Conservation (phyloP, 768 basidiomycete species). For the Auricularia sp. region DNA sequence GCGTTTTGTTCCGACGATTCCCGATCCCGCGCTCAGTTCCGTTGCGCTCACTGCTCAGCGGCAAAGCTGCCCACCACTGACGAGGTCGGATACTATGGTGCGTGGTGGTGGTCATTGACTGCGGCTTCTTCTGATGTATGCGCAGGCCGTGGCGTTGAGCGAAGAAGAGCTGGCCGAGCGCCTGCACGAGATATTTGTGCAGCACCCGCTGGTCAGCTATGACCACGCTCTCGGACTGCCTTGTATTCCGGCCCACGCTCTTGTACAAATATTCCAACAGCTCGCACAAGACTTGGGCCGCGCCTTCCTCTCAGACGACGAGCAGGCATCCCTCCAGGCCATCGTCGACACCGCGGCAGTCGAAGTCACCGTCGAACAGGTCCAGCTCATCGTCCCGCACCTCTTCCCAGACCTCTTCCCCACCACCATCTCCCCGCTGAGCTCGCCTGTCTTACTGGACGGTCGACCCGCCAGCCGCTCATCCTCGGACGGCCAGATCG, state of each 20-base stretch:
- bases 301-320: conserved; percentile 54
- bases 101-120: background rate
- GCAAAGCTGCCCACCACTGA: background rate
- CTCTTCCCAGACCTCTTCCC: background rate
- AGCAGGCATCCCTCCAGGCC: conserved; percentile 28
- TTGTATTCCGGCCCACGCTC: conserved; percentile 59
- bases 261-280: conserved; percentile 60
- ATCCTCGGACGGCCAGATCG: conserved; percentile 22
- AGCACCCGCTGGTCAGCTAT: conserved; percentile 49
- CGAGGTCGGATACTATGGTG: background rate
- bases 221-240: conserved; percentile 45
- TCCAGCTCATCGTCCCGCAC: conserved; percentile 43
- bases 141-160: conserved; percentile 62
- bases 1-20: background rate
- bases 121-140: conserved; percentile 26
- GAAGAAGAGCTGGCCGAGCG: conserved; percentile 51
- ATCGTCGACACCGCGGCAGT: background rate
- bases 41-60: background rate
- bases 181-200: conserved; percentile 39
- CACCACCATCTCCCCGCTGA: conserved; percentile 22
- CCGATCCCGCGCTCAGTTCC: too few relatives aligned
- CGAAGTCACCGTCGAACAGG: conserved; percentile 22
- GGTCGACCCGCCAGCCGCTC: conserved; percentile 41
- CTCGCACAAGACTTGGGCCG: conserved; percentile 51
- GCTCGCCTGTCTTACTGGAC: conserved; percentile 60